These are phyloP conservation scores for Diplotaxis tenuifolia DNA, from an alignment of 345 rosid genomes.

Conservation along the genomic window DNA sequence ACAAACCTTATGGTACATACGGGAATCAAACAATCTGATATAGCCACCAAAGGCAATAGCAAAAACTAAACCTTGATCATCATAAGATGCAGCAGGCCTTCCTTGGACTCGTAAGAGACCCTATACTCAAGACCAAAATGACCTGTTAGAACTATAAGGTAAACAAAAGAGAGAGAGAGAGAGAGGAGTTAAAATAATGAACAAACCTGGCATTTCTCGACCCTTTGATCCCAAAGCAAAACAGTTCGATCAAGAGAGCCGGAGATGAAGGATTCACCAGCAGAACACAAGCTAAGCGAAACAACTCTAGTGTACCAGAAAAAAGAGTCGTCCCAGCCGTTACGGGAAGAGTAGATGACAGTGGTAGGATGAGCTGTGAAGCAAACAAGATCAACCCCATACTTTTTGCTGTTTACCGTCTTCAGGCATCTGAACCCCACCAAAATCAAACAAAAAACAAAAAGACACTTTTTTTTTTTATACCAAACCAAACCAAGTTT, in stretches of 20 bases:
- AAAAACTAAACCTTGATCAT: slow-evolving; percentile 92
- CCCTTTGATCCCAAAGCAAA: slow-evolving; percentile 95
- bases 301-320: slow-evolving; percentile 62
- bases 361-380: slow-evolving; percentile 89
- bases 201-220: slow-evolving; percentile 91
- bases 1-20: slow-evolving; percentile 87
- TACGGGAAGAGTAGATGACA: slow-evolving; percentile 91
- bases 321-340: slow-evolving; percentile 91
- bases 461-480: neutral
- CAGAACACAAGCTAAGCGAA: slow-evolving; percentile 84
- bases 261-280: slow-evolving; percentile 83
- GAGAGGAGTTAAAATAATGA: neutral
- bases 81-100: slow-evolving; percentile 95
- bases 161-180: neutral
- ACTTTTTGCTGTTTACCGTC: slow-evolving; percentile 95
- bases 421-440: slow-evolving; percentile 66
- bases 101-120: slow-evolving; percentile 79
- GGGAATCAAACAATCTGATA: slow-evolving; percentile 91
- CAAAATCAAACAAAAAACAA: no score
- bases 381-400: slow-evolving; percentile 93
- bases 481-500: neutral
- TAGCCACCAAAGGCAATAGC: slow-evolving; percentile 91
- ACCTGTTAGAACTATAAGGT: neutral
- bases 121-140: slow-evolving; percentile 37
- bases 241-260: slow-evolving; percentile 98